These are phyloP conservation scores for Hanseniaspora lindneri DNA, from an alignment of 805 yeast species.

Conservation along the genomic window DNA sequence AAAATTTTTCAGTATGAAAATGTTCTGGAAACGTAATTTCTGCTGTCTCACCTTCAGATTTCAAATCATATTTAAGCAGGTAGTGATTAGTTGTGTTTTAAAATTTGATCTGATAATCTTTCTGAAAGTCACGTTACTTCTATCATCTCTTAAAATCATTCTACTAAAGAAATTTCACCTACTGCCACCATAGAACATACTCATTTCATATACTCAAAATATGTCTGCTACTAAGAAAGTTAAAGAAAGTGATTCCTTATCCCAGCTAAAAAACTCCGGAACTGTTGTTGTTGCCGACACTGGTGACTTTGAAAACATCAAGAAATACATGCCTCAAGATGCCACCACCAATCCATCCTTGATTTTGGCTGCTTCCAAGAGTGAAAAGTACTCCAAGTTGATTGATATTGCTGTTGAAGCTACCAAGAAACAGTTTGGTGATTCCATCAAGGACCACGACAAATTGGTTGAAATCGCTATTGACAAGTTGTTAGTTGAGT, in stretches of 20 bases:
- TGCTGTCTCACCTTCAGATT: too few relatives aligned
- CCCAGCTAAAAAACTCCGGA: conserved; percentile 86
- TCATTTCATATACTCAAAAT: too few relatives aligned
- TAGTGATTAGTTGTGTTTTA: too few relatives aligned
- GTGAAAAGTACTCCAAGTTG: conserved; percentile 75
- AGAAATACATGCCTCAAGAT: conserved; percentile 96
- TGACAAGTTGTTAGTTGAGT: conserved; percentile 87
- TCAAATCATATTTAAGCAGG: too few relatives aligned
- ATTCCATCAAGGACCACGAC: conserved; percentile 31
- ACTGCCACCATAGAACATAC: background rate
- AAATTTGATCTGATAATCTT: too few relatives aligned
- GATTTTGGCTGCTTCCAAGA: conserved; percentile 89
- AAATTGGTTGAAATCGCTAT: conserved; percentile 72
- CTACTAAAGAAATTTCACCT: background rate
- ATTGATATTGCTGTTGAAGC: conserved; percentile 87
- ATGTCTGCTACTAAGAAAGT: conserved; percentile 28
- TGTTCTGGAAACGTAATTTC: too few relatives aligned
- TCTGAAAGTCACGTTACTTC: too few relatives aligned
- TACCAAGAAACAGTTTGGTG: conserved; percentile 41
- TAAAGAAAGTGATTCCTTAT: conserved; percentile 57
- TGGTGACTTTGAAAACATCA: conserved; percentile 96
- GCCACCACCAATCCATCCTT: conserved; percentile 98
- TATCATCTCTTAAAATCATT: background rate
- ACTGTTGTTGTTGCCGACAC: conserved; percentile 97
- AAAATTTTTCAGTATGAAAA: too few relatives aligned